Evolutionary conservation across 352 stramenopile genomes (phyloP), one percentile per base, ranked within the genome.

Genomic region (Albugo laibachii): DNA sequence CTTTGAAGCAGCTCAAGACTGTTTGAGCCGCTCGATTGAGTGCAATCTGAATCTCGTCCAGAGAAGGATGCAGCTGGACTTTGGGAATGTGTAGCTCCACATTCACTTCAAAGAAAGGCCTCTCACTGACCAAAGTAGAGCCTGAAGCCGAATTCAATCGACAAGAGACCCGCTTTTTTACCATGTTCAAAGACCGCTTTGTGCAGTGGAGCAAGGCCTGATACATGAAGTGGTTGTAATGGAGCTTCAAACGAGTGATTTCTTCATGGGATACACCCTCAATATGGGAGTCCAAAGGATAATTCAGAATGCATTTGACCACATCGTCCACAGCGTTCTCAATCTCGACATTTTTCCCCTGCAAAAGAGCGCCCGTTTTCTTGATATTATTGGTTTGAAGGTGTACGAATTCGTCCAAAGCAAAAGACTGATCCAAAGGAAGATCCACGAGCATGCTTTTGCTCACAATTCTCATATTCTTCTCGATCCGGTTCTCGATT

Each of bases 151-250:
- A 83, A 16, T 72, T 69, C 13, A 85, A 73, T 11, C 88, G 81
- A 42, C 85, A 96, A 0, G 87, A 86, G 18, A 99, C 96, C 3
- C 94, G 79, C 58, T 97, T 97, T 71, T 99, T 99, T 57, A 99
- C 80, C 8, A 88, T 91, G 63, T 97, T 97, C 52, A 99, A 82
- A 19, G 89, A 97, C 56, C 97, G 97, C 63, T 99, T 99, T 13
- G 89, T 95, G 53, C 92, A 97, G 59, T 97, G 89, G 6, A 98
- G 62, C 45, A 98, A 66, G 40, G 93, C 92, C 58, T 95, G 88
- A 55, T 98, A 99, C 89, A 99, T 98, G 54, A 98, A 98, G 62
- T 98, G 91, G 62, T 97, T 97, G 76, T 98, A 99, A 63, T 98
- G 94, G 54, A 96, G 93, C 54, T 96, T 95, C 14, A 99, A 74